Conservation (phyloP, 2,329 filamentous ascomycete species). For the Neodidymelliopsis sp. region DNA sequence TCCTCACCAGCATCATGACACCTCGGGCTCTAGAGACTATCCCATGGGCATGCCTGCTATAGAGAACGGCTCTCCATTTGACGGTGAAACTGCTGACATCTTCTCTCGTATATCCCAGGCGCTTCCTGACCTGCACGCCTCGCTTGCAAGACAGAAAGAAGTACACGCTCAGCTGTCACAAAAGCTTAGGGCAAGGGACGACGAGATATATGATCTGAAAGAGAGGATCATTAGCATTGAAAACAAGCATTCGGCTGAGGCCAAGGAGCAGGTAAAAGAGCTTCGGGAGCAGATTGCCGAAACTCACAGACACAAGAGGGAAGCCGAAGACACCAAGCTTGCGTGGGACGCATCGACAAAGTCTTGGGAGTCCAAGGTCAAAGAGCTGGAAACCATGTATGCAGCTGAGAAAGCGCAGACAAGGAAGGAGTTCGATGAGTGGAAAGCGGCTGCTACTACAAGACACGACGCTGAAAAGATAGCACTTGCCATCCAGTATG, state of each 20-base stretch:
- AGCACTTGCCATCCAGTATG: conserved; percentile 49
- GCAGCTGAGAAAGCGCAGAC: conserved; percentile 45
- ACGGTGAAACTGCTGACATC: conserved; percentile 48
- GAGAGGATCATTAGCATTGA: conserved; percentile 59
- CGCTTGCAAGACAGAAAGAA: conserved; percentile 57
- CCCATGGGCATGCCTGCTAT: conserved; percentile 35
- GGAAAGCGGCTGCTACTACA: conserved; percentile 49
- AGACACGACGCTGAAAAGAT: conserved; percentile 50
- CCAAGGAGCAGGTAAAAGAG: conserved; percentile 61
- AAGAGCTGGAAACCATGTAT: conserved; percentile 52
- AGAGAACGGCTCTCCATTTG: conserved; percentile 43
- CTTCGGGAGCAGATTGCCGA: conserved; percentile 56
- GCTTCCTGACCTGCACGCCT: conserved; percentile 49
- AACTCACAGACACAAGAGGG: conserved; percentile 53
- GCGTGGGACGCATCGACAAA: conserved; percentile 44
- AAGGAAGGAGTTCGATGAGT: conserved; percentile 53
- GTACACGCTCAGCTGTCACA: conserved; percentile 61
- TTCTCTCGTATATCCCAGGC: conserved; percentile 49
- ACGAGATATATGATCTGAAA: conserved; percentile 60
- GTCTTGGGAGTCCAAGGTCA: conserved; percentile 54
- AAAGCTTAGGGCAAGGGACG: conserved; percentile 60
- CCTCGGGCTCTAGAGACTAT: conserved; percentile 46
- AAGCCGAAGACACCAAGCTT: conserved; percentile 42
- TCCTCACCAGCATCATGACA: conserved; percentile 48
- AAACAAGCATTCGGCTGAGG: conserved; percentile 60